Percentiles rank a stretch among this genome's conserved stretches.
Conservation (phyloP, 495 filamentous ascomycete genomes). For the Aspergillus panamensis region DNA sequence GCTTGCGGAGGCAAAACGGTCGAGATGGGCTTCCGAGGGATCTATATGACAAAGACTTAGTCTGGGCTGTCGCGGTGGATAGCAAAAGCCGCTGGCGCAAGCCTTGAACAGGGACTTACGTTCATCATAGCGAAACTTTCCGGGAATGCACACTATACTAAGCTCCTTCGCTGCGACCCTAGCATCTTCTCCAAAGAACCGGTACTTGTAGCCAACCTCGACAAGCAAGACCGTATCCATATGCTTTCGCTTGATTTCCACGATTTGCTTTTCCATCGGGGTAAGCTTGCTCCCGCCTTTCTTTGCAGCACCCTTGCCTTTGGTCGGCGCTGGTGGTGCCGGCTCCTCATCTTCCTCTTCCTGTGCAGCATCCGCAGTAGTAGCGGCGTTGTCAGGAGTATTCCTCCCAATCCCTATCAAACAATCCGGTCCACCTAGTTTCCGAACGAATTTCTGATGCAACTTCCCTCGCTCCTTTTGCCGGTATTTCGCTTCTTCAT, state of each 20-base stretch:
- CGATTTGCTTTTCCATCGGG: slow-evolving; percentile 87
- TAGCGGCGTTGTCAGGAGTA: slow-evolving; percentile 53
- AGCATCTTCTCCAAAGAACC: slow-evolving; percentile 97
- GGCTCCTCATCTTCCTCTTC: slow-evolving; percentile 57
- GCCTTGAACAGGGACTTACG: slow-evolving; percentile 43
- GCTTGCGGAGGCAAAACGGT: slow-evolving; percentile 92
- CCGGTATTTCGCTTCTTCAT: slow-evolving; percentile 45
- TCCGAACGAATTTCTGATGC: slow-evolving; percentile 85
- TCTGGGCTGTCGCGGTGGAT: no score
- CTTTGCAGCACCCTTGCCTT: slow-evolving; percentile 56
- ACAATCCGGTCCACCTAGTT: slow-evolving; percentile 79
- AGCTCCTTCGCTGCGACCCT: slow-evolving; percentile 85
- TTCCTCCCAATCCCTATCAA: slow-evolving; percentile 63
- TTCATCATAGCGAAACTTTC: slow-evolving; percentile 92
- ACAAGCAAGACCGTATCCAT: slow-evolving; percentile 86
- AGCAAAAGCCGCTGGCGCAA: not conserved
- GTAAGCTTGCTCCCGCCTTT: slow-evolving; percentile 74
- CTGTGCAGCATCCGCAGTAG: slow-evolving; percentile 47
- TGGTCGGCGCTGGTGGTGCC: slow-evolving; percentile 47
- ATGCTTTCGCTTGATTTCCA: slow-evolving; percentile 90
- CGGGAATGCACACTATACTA: slow-evolving; percentile 94
- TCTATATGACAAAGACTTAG: slow-evolving; percentile 33
- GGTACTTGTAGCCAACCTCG: slow-evolving; percentile 97
- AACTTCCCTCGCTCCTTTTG: slow-evolving; percentile 61
- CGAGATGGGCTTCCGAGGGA: slow-evolving; percentile 87